These are phyloP conservation scores for Fusarium abutilonis DNA, from an alignment of 2,329 filamentous ascomycete species.

Conservation along the genomic window DNA sequence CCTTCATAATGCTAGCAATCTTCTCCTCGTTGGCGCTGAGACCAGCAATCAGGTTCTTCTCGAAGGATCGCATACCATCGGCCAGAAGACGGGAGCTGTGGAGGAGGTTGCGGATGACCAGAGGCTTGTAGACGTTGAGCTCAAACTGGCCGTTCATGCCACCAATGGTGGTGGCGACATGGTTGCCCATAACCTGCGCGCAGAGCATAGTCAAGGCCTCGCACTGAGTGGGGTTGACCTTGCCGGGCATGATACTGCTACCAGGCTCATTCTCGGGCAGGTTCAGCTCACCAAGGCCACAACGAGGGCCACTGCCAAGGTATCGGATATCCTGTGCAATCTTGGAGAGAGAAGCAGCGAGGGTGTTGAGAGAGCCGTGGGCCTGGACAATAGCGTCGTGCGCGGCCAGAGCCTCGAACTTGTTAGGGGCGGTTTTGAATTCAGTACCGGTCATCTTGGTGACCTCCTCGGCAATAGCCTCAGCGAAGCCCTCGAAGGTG, in stretches of 20 bases:
- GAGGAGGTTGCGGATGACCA: constrained; percentile 93
- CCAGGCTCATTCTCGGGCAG: constrained; percentile 98
- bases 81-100: constrained; percentile 89
- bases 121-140: constrained; percentile 98
- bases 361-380: constrained; percentile 90
- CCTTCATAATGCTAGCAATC: constrained; percentile 89
- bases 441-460: constrained; percentile 90
- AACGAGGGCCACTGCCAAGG: constrained; percentile 93
- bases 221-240: constrained; percentile 99
- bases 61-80: constrained; percentile 94
- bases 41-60: constrained; percentile 89
- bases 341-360: constrained; percentile 92
- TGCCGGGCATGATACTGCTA: constrained; percentile 98
- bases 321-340: constrained; percentile 98
- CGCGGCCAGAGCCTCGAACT: constrained; percentile 95
- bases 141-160: constrained; percentile 99
- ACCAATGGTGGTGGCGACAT: constrained; percentile 90
- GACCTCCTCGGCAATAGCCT: constrained; percentile 90
- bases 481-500: constrained; percentile 95
- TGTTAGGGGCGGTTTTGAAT: constrained; percentile 97
- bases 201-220: constrained; percentile 98
- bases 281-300: constrained; percentile 90
- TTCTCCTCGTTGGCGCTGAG: constrained; percentile 93
- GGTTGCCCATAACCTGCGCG: constrained; percentile 97
- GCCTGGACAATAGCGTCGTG: constrained; percentile 97